These are phyloP conservation scores for Pleurotus citrinopileatus DNA, from an alignment of 768 basidiomycete species.

Conservation along the genomic window DNA sequence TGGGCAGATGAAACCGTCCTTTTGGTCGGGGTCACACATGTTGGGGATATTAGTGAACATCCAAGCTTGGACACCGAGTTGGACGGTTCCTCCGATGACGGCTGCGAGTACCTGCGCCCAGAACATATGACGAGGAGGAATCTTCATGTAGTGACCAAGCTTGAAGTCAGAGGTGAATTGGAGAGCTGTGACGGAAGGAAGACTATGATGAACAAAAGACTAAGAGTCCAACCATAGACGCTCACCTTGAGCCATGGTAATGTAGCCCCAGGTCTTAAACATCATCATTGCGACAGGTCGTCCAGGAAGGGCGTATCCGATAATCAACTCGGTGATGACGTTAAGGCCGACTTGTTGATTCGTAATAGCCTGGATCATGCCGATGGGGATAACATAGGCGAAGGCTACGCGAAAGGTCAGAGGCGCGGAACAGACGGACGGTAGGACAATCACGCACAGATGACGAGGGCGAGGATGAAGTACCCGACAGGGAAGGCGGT, in stretches of 20 bases:
- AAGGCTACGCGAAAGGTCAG: constrained; percentile 28
- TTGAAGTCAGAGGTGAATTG: constrained; percentile 76
- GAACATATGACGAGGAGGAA: constrained; percentile 50
- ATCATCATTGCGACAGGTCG: constrained; percentile 81
- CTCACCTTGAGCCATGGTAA: constrained; percentile 55
- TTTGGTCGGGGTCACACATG: constrained; percentile 54
- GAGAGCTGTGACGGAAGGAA: constrained; percentile 37
- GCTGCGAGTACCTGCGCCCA: constrained; percentile 40
- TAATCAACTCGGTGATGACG: constrained; percentile 78
- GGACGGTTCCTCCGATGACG: constrained; percentile 65
- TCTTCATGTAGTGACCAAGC: constrained; percentile 76
- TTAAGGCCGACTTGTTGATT: constrained; percentile 49
- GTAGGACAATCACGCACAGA: constrained; percentile 32
- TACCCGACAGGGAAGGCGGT: constrained; percentile 33
- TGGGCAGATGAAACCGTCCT: constrained; percentile 69
- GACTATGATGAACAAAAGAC: background rate
- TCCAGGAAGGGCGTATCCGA: constrained; percentile 80
- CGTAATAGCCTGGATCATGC: constrained; percentile 72
- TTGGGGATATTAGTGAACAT: constrained; percentile 67
- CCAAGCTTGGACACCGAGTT: constrained; percentile 73
- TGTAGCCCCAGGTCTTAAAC: constrained; percentile 83
- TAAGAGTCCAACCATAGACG: background rate
- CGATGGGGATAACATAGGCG: constrained; percentile 74
- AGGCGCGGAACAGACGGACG: constrained; percentile 5
- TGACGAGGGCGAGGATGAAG: constrained; percentile 68